Percentiles rank a stretch among this genome's conserved stretches.
phyloP scores from a whole-genome alignment of 805 yeast genomes.

The Cyberlindnera amylophila region DNA sequence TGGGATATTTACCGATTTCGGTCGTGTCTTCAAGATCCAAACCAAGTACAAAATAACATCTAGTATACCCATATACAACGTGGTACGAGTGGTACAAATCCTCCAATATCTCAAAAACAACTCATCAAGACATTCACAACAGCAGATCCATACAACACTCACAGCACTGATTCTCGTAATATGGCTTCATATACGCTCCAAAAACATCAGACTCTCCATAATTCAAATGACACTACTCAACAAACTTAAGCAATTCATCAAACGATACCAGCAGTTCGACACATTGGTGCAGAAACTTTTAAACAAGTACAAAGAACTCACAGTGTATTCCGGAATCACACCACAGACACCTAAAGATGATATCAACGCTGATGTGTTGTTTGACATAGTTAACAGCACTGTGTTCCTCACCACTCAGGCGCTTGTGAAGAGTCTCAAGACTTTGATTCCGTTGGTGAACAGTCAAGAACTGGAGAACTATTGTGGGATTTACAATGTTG shows the following conservation, averaged over 20 bases:
- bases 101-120: slow-evolving; percentile 2
- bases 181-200: slow-evolving; percentile 9
- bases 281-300: slow-evolving; percentile 26
- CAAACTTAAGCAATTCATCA: slow-evolving; percentile 18
- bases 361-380: slow-evolving; percentile 7
- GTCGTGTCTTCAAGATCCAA: neutral
- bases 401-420: slow-evolving; percentile 33
- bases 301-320: slow-evolving; percentile 29
- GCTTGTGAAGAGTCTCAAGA: slow-evolving; percentile 24
- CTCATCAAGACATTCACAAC: neutral
- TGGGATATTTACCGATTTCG: slow-evolving; percentile 6
- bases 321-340: slow-evolving; percentile 22
- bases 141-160: slow-evolving; percentile 1
- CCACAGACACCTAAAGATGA: slow-evolving; percentile 2
- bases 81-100: neutral
- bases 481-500: slow-evolving; percentile 40
- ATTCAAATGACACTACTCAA: slow-evolving; percentile 16
- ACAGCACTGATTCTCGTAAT: slow-evolving; percentile 6
- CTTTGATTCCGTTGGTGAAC: slow-evolving; percentile 29
- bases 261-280: slow-evolving; percentile 26
- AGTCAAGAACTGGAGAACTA: slow-evolving; percentile 36
- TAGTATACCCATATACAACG: neutral
- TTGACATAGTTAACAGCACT: slow-evolving; percentile 28
- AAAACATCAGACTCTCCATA: slow-evolving; percentile 4
- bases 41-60: slow-evolving; percentile 4